Evolutionary conservation across 2,329 filamentous ascomycete species (phyloP), one percentile per base, ranked within the genome.

Genomic region (Talaromyces sp.): DNA sequence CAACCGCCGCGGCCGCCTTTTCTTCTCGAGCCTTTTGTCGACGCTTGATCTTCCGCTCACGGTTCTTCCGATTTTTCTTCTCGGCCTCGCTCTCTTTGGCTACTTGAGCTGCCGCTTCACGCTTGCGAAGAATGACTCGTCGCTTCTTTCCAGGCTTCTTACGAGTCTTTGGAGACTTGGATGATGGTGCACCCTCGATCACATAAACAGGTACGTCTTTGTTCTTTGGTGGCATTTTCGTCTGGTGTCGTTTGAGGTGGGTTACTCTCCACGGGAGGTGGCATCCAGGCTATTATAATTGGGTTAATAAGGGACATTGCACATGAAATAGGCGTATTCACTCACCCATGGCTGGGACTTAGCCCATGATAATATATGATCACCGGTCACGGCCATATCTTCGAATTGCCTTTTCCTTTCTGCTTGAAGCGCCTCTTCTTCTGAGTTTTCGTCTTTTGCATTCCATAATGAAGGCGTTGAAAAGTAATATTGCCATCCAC

Each of bases 141-240:
- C 73, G 65, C 61, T 76, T 76, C 54, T 76, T 76, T 9, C 74
- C 74, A 0, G 74, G 73, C 59, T 76, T 76, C 51, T 71, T 75
- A 35, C 64, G 64, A 5, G 70, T 66, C 46, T 65, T 65, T 2
- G 69, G 68, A 2, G 60, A 61, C 44, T 62, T 66, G 20, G 61
- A 56, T 13, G 60, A 33, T 2, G 52, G 60, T 22, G 33, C 62
- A 13, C 54, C 61, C 13, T 62, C 61, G 19, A 58, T 39, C 36
- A 62, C 51, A 39, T 64, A 68, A 11, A 64, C 54, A 3, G 62
- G 51, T 11, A 65, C 52, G 37, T 64, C 57, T 27, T 61, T 58
- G 13, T 65, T 53, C 19, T 57, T 55, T 3, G 48, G 58, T 0
- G 66, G 63, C 16, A 65, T 30, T 49, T 70, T 72, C 8, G 66